A percentile compares a stretch with the other conserved stretches of the same genome.
Evolutionary conservation across 768 basidiomycete species (phyloP).

Genomic region (Macrolepiota dolichaula): DNA sequence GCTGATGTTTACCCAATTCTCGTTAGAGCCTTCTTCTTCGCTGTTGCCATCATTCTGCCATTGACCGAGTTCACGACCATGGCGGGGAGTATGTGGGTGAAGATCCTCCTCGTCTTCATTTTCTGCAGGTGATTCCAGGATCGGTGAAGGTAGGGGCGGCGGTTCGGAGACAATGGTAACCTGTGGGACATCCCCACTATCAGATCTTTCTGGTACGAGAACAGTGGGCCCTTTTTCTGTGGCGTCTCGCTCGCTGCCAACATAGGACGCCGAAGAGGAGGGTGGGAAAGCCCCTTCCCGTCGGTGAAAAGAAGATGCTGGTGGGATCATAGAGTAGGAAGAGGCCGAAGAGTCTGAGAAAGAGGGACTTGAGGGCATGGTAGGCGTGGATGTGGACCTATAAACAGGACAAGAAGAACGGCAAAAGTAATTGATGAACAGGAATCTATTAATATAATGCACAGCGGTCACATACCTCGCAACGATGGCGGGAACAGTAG

Average conservation of each 20-base stretch:
- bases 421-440: background rate
- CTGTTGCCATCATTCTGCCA: background rate
- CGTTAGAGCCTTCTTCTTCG: background rate
- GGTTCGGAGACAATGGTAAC: slow-evolving; percentile 3
- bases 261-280: background rate
- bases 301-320: slow-evolving; percentile 22
- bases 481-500: background rate
- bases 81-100: background rate
- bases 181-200: slow-evolving; percentile 3
- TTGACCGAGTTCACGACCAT: background rate
- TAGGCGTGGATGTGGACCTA: slow-evolving; percentile 6
- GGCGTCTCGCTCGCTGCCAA: slow-evolving; percentile 1
- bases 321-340: slow-evolving; percentile 24
- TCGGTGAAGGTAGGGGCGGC: slow-evolving; percentile 6
- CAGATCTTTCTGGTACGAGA: background rate
- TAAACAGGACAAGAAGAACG: background rate
- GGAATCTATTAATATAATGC: background rate
- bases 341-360: slow-evolving; percentile 14
- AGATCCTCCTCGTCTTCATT: background rate
- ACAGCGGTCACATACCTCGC: slow-evolving; percentile 7
- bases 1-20: slow-evolving; percentile 13
- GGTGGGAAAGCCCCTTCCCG: slow-evolving; percentile 15
- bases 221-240: background rate
- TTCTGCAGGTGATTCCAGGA: slow-evolving; percentile 5
- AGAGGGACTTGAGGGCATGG: slow-evolving; percentile 7